Evolutionary conservation across 2,329 filamentous ascomycete species (phyloP).

Genomic region (Aspergillus costaricaensis): DNA sequence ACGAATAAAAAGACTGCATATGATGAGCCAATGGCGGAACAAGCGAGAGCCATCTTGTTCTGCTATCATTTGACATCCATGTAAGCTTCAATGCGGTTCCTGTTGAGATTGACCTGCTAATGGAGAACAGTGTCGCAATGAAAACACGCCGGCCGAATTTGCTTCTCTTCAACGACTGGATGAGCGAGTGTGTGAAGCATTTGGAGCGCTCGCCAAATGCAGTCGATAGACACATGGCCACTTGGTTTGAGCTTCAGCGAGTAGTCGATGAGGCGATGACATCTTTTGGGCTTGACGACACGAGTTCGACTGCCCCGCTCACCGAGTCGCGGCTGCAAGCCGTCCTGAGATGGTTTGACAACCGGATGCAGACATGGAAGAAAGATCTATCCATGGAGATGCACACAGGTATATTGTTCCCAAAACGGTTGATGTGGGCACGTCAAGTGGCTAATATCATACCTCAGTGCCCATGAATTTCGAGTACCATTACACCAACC

Average conservation of each 20-base stretch:
- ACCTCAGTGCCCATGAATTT: constrained; percentile 18
- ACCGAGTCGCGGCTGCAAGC: constrained; percentile 38
- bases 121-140: constrained; percentile 34
- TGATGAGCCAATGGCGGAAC: constrained; percentile 37
- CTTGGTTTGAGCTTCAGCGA: constrained; percentile 38
- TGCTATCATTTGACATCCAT: constrained; percentile 39
- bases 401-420: constrained; percentile 29
- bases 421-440: background rate
- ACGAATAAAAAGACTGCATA: constrained; percentile 15
- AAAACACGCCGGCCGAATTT: constrained; percentile 40
- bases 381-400: constrained; percentile 30
- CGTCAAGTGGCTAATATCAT: background rate
- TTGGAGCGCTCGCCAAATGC: constrained; percentile 33
- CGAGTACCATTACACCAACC: constrained; percentile 19
- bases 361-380: constrained; percentile 37
- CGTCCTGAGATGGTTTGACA: constrained; percentile 39
- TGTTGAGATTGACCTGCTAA: constrained; percentile 8
- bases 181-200: constrained; percentile 35
- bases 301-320: constrained; percentile 32
- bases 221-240: constrained; percentile 34
- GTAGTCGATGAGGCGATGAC: constrained; percentile 39
- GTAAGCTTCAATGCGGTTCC: constrained; percentile 18
- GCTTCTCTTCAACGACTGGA: constrained; percentile 40
- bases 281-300: constrained; percentile 40
- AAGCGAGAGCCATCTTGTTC: constrained; percentile 35